Conservation (phyloP, 495 filamentous ascomycete species). For the Sabuloglossum arenarium region DNA sequence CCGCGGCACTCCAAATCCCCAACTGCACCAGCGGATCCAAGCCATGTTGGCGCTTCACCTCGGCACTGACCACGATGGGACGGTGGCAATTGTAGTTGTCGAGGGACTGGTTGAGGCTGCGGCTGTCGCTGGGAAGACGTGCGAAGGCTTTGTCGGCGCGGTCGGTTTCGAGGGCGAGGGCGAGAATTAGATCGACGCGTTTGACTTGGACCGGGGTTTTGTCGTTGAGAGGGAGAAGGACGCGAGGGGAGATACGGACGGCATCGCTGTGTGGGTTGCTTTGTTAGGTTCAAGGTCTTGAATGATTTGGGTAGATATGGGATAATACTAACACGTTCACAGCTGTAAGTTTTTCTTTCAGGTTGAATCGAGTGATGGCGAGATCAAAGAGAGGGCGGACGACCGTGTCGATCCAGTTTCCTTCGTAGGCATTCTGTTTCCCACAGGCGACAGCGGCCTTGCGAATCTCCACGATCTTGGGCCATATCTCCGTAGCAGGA, state of each 20-base stretch:
- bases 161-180: not conserved
- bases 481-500: too few species aligned
- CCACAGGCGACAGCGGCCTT: too few species aligned
- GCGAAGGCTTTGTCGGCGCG: not conserved
- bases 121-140: not conserved
- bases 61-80: not conserved
- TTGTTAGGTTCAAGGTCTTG: too few species aligned
- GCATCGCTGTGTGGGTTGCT: not conserved
- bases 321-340: too few species aligned
- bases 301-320: too few species aligned
- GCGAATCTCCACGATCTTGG: too few species aligned
- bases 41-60: not conserved
- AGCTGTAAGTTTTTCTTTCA: too few species aligned
- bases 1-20: not conserved
- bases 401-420: too few species aligned
- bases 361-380: too few species aligned
- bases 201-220: not conserved
- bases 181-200: not conserved
- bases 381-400: too few species aligned
- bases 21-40: not conserved
- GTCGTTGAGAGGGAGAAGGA: not conserved
- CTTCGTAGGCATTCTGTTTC: too few species aligned
- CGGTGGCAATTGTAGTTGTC: not conserved
- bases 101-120: not conserved
- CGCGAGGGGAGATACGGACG: not conserved